Percentiles rank a stretch among this genome's conserved stretches.
phyloP scores from a whole-genome alignment of 192 early-diverging fungal species.

The Endogone sp. region DNA sequence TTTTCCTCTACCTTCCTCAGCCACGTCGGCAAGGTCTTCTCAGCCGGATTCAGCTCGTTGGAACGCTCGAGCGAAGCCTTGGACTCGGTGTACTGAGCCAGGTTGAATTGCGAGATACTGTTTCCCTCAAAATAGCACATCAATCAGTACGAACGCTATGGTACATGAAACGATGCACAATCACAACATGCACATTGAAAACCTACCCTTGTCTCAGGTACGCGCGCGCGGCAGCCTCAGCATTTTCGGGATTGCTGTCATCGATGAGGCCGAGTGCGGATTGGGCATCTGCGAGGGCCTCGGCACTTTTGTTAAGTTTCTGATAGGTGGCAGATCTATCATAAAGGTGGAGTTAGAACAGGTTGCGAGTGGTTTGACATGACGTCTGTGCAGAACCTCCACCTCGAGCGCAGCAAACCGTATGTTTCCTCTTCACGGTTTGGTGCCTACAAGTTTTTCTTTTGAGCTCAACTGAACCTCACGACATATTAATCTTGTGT shows the following conservation, averaged over 20 bases:
- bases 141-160: not conserved
- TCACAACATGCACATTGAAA: not conserved
- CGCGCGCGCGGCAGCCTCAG: constrained; percentile 58
- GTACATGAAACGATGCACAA: not conserved
- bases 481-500: too few relatives aligned
- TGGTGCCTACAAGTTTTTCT: too few relatives aligned
- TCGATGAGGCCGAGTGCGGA: constrained; percentile 52
- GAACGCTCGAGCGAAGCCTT: constrained; percentile 44
- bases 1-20: constrained; percentile 17
- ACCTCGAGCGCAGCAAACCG: too few relatives aligned
- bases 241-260: constrained; percentile 39
- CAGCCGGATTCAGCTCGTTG: constrained; percentile 36
- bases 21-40: constrained; percentile 48
- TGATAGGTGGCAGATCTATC: constrained; percentile 58
- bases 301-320: constrained; percentile 56
- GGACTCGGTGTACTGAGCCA: constrained; percentile 58
- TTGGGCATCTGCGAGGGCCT: constrained; percentile 64
- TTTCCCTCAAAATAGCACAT: not conserved
- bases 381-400: not conserved
- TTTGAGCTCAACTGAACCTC: too few relatives aligned
- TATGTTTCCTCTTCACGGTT: too few relatives aligned
- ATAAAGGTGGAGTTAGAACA: too few relatives aligned
- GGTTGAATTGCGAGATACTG: constrained; percentile 50
- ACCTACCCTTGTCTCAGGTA: constrained; percentile 56
- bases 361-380: not conserved